Conservation (phyloP, 306 rosid genomes). For the Quercus rubra region DNA sequence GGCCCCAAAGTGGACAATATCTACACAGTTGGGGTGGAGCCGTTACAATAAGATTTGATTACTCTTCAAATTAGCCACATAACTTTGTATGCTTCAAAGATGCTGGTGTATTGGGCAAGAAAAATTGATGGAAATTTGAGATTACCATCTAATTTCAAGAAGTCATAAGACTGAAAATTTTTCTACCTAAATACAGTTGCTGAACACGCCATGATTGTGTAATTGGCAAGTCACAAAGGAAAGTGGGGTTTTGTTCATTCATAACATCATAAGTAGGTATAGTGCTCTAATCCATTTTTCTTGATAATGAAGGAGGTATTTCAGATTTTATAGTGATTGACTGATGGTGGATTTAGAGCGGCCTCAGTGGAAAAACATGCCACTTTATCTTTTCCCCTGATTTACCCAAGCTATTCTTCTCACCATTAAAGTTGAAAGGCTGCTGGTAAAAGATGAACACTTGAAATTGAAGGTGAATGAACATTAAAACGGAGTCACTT, state of each 20-base stretch:
- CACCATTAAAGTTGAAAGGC: background rate
- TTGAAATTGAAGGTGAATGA: background rate
- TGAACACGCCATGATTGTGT: background rate
- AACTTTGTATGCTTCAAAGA: background rate
- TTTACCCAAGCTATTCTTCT: background rate
- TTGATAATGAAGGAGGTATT: background rate
- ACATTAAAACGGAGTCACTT: conserved; percentile 2
- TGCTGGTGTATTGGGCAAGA: background rate
- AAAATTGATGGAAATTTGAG: too few relatives aligned
- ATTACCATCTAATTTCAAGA: too few relatives aligned
- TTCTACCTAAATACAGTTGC: too few relatives aligned
- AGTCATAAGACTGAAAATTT: too few relatives aligned
- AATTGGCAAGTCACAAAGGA: background rate
- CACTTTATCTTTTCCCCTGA: background rate
- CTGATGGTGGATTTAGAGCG: background rate
- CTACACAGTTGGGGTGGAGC: too few relatives aligned
- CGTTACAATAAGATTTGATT: background rate
- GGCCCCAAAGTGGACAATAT: too few relatives aligned
- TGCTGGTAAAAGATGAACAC: background rate
- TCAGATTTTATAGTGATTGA: background rate
- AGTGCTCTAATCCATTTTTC: background rate
- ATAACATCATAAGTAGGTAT: background rate
- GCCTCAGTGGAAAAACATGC: background rate
- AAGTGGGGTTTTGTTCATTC: background rate
- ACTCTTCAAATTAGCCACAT: too few relatives aligned